Evolutionary conservation across 257 asterid genomes (phyloP), one percentile per base, ranked within the genome.

Genomic region (Jacaranda mimosifolia): DNA sequence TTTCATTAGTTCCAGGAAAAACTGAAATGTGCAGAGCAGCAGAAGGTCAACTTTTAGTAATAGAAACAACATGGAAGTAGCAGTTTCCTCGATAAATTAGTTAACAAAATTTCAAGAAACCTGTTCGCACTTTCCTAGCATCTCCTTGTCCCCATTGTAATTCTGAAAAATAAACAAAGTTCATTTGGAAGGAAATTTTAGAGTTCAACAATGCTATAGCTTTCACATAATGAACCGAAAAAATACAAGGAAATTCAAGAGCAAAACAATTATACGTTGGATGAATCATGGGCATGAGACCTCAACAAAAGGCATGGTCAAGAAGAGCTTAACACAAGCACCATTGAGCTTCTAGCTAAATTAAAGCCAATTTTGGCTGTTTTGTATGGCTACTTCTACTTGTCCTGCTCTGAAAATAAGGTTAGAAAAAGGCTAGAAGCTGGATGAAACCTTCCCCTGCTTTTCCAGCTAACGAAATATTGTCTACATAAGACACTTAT

Each of bases 111-210:
- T 18, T 68, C 36, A 77, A 38, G 62, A 26, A 63, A 95, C 99
- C 99, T 95, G 99, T 84, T 95, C 99, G 63, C 99, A 95, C 86
- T 92, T 95, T 78, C 98, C 99, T 46, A 95, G 99, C 97, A 90
- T 90, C 83, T 87, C 97, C 89, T 87, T 95, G 84, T 89, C 88
- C 79, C 97, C 99, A 59, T 80, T 90, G 82, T 95, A 95, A 64
- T 95, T 95, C 99, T 95, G 96, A 48, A 86, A 65, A 85, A 63
- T 43, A 85, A 63, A 62, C 73, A 66, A 69, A 63, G 78, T 55
- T 15, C 76, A 53, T 80, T 72, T 78, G 71, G 46, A 49, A 72
- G 40, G 71, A 65, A 43, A 65, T 71, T 39, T 36, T 45, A 74
- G 75, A 74, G 72, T 75, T 75, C 68, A 72, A 63, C 63, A 68